Evolutionary conservation across 441 rosid genomes (phyloP).

Genomic region (Manihot esculenta): DNA sequence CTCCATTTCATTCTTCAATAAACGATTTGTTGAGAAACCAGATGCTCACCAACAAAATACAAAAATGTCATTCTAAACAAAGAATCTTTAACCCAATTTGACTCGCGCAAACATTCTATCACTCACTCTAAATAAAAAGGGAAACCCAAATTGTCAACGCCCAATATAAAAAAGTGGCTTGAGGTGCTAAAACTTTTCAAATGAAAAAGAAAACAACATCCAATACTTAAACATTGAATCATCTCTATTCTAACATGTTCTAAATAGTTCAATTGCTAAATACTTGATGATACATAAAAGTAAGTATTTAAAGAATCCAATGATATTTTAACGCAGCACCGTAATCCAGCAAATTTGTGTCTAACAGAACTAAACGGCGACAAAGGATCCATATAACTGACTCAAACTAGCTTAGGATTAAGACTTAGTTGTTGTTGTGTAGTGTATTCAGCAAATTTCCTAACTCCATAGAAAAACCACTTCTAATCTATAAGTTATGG

Average conservation of each 20-base stretch:
- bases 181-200: background rate
- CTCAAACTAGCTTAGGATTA: no score
- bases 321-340: no score
- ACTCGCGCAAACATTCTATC: background rate
- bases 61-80: background rate
- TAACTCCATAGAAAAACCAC: background rate
- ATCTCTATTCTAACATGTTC: background rate
- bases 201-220: background rate
- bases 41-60: background rate
- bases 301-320: background rate
- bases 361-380: no score
- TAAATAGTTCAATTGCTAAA: background rate
- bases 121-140: background rate
- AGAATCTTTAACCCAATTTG: background rate
- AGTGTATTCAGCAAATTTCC: background rate
- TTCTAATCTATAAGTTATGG: background rate
- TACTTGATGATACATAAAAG: background rate
- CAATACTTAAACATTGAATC: background rate
- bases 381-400: no score
- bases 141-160: background rate
- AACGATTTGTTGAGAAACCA: background rate
- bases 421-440: no score
- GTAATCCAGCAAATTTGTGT: no score
- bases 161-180: no score
- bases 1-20: background rate